These are phyloP conservation scores for Ophiocordyceps australis DNA, from an alignment of 2,329 filamentous ascomycete species.

Conservation along the genomic window DNA sequence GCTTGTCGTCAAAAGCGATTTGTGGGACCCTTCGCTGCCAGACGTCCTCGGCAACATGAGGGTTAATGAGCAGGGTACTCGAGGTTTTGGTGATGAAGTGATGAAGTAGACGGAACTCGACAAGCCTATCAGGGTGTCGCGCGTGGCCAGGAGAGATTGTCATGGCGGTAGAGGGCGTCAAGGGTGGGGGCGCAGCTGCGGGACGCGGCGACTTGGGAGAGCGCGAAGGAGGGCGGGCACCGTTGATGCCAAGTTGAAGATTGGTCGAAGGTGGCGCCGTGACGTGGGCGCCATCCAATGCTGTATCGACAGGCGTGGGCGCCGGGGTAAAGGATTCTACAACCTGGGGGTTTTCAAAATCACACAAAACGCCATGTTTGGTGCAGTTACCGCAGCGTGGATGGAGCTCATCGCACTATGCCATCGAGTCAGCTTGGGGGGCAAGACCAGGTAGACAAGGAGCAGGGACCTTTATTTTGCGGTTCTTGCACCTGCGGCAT, in stretches of 20 bases:
- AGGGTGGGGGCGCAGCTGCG: not conserved
- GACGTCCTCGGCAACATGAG: slow-evolving; percentile 30
- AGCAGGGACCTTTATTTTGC: slow-evolving; percentile 47
- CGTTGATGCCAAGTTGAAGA: too few relatives aligned
- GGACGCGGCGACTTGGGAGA: slow-evolving; percentile 2
- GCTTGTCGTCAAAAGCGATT: slow-evolving; percentile 39
- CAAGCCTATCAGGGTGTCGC: slow-evolving; percentile 24
- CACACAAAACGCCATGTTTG: slow-evolving; percentile 48
- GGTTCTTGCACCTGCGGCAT: slow-evolving; percentile 45
- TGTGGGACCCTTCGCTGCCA: slow-evolving; percentile 43
- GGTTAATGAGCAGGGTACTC: slow-evolving; percentile 37
- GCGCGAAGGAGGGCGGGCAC: slow-evolving; percentile 7
- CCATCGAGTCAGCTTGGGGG: not conserved
- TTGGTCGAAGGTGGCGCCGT: too few relatives aligned
- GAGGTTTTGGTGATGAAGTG: slow-evolving; percentile 44
- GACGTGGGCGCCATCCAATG: too few relatives aligned
- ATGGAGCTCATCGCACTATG: slow-evolving; percentile 49
- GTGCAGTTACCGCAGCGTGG: slow-evolving; percentile 47
- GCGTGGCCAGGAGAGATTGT: slow-evolving; percentile 1
- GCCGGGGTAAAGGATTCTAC: slow-evolving; percentile 22
- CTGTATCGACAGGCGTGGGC: slow-evolving; percentile 11
- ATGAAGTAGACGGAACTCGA: slow-evolving; percentile 46
- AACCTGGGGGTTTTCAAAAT: slow-evolving; percentile 37
- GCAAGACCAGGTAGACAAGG: not conserved
- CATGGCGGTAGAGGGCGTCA: not conserved